Base-by-base conservation (phyloP, 2,329 filamentous ascomycete species). In the Calonectria pseudoreteaudii region DNA sequence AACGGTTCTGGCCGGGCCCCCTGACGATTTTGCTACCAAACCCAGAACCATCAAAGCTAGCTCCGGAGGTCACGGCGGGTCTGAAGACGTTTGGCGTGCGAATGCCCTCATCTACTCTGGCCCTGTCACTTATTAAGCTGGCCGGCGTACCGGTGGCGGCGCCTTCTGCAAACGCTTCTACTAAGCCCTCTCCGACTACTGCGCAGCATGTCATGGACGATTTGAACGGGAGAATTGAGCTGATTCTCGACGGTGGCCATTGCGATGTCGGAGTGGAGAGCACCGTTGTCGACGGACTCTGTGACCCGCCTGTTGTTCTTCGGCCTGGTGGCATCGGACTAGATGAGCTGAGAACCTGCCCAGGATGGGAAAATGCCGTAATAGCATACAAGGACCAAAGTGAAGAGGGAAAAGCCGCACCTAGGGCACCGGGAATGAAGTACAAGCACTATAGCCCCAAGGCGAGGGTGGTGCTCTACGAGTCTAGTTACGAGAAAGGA, bases 381-480 rank as follows among this genome's bases (percentile, higher is more conserved):
- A 91, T 93, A 73, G 96, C 91, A 14, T 98, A 98, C 84, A 92
- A 93, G 81, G 95, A 98, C 80, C 89, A 90, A 71, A 91, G 91
- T 20, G 91, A 95, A 79, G 88, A 91, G 26, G 93, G 91, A 7
- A 91, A 90, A 66, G 86, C 83, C 1, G 89, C 90, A 13, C 97
- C 97, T 0, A 90, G 95, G 71, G 97, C 97, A 0, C 97, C 97
- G 0, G 97, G 97, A 1, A 99, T 99, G 97, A 99, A 99, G 85
- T 99, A 99, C 83, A 95, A 97, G 82, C 97, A 99, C 83, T 99
- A 99, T 82, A 98, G 96, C 53, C 97, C 97, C 1, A 94, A 93
- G 83, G 97, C 97, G 1, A 92, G 90, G 58, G 96, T 99, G 2
- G 87, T 98, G 18, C 87, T 98, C 2, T 98, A 95, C 82, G 95